Base-by-base conservation (phyloP, 2,329 filamentous ascomycete genomes). In the Fusarium tuaranense region DNA sequence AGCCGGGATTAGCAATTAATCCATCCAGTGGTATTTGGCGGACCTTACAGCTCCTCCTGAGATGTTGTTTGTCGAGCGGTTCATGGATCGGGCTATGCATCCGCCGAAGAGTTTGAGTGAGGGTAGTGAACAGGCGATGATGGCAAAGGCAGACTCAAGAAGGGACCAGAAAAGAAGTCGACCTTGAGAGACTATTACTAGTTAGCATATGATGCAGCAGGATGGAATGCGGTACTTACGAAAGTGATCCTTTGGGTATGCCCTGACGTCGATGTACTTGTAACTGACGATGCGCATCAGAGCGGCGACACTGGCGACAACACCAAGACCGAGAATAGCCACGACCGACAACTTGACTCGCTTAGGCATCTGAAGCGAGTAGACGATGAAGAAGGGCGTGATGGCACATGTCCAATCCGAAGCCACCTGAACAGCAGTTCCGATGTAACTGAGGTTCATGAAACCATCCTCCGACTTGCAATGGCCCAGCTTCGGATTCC, bases 351-450 rank as follows among this genome's bases (percentile, higher is more conserved):
- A 57, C 58, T 81, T 81, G 25, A 70, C 69, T 0, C 76, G 65
- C 5, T 61, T 69, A 0, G 74, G 68, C 76, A 81, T 81, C 48
- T 81, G 79, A 1, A 81, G 20, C 0, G 70, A 69, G 18, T 67
- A 59, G 1, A 82, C 59, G 5, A 82, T 76, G 60, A 81, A 81
- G 63, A 80, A 80, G 0, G 80, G 80, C 3, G 76, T 76, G 7
- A 75, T 77, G 13, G 78, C 80, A 30, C 76, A 80, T 1, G 74
- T 68, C 79, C 80, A 81, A 41, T 81, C 80, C 0, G 77, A 71
- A 1, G 74, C 63, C 5, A 78, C 77, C 18, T 78, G 76, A 7
- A 78, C 71, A 4, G 71, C 65, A 0, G 79, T 75, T 5, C 66
- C 63, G 20, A 75, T 51, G 8, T 74, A 75, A 4, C 73, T 74